Evolutionary conservation across 108 stramenopile genomes (phyloP).

Genomic region (Skeletonema marinoi): DNA sequence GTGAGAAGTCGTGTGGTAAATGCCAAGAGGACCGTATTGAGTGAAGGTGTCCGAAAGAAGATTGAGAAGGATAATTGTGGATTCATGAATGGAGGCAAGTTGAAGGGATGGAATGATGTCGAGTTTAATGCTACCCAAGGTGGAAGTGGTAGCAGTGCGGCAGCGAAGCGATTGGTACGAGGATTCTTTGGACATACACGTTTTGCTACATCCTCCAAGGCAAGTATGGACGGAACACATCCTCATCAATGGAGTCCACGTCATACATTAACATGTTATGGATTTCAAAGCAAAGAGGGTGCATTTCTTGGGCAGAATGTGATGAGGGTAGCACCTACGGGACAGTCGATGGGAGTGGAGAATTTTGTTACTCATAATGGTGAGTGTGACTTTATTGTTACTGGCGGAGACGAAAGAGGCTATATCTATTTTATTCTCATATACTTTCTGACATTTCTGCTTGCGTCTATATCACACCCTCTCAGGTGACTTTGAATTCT

Average conservation of each 20-base stretch:
- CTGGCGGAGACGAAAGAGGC: no score
- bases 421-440: not conserved
- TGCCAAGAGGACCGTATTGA: constrained; percentile 65
- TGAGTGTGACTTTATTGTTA: no score
- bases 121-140: constrained; percentile 3
- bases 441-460: not conserved
- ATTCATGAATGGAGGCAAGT: not conserved
- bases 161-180: constrained; percentile 18
- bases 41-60: constrained; percentile 45
- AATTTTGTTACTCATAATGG: constrained; percentile 75
- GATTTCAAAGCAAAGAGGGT: no score
- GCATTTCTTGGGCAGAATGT: no score
- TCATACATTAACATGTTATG: no score
- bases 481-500: constrained; percentile 79
- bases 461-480: not conserved
- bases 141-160: not conserved
- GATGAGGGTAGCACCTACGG: not conserved
- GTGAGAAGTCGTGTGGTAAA: constrained; percentile 70
- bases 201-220: constrained; percentile 67
- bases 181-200: constrained; percentile 67
- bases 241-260: constrained; percentile 73
- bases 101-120: constrained; percentile 9
- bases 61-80: constrained; percentile 31
- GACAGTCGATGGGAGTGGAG: constrained; percentile 37
- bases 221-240: constrained; percentile 70